Percentiles rank a stretch among this genome's conserved stretches.
Evolutionary conservation across 2,329 filamentous ascomycete genomes (phyloP).

Genomic region (Fusarium verrucosum): DNA sequence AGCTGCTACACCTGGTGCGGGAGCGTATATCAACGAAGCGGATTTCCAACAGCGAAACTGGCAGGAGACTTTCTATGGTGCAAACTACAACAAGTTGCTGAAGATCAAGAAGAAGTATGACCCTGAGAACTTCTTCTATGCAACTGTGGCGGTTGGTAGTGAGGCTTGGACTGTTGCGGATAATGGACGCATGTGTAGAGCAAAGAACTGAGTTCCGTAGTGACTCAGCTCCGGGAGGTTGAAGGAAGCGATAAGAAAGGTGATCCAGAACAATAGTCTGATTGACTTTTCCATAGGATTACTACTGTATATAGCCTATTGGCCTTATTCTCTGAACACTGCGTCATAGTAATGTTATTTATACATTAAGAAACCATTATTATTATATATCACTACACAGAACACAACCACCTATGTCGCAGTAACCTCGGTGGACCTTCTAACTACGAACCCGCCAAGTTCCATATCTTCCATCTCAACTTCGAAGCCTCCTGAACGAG

Average conservation of each 20-base stretch:
- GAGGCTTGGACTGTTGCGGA: constrained; percentile 54
- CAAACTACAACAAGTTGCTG: constrained; percentile 54
- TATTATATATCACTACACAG: rapidly evolving
- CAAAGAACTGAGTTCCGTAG: background rate
- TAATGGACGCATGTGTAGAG: constrained; percentile 32
- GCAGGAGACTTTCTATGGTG: constrained; percentile 57
- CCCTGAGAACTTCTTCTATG: constrained; percentile 57
- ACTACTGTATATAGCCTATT: too few species aligned
- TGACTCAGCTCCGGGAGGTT: too few species aligned
- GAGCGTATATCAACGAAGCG: constrained; percentile 62
- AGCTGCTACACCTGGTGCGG: constrained; percentile 53
- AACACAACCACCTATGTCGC: background rate
- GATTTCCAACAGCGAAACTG: constrained; percentile 56
- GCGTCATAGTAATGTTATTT: background rate
- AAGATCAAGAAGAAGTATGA: constrained; percentile 63
- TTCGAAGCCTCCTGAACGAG: constrained; percentile 10
- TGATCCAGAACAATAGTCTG: too few species aligned
- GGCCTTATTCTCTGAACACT: too few species aligned
- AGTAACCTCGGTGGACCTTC: constrained; percentile 37
- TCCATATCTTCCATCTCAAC: constrained; percentile 18
- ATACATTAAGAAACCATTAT: background rate
- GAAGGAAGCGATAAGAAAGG: too few species aligned
- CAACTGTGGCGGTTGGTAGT: constrained; percentile 59
- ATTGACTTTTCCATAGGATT: too few species aligned
- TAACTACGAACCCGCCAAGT: constrained; percentile 27